Base-by-base conservation (phyloP, 805 yeast species). In the Kazachstania psychrophila region DNA sequence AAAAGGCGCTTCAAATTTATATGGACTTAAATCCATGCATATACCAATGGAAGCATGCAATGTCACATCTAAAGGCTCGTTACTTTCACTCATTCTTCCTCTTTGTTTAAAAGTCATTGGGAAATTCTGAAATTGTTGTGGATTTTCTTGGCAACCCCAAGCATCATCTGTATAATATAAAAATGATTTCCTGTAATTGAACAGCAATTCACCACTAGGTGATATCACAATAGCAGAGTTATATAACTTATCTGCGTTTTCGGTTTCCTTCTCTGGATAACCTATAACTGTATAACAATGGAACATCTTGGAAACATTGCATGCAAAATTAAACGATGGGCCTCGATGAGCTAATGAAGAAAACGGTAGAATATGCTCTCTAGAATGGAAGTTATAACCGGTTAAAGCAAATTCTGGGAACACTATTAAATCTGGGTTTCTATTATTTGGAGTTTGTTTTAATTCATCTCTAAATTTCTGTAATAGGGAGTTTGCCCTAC, bases 11-110 rank as follows among this genome's bases (percentile, higher is more conserved):
- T 72, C 65, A 56, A 88, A 88, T 53, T 82, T 69, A 56, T 83
- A 81, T 0, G 96, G 95, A 54, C 84, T 87, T 43, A 88, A 58
- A 60, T 88, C 97, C 96, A 88, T 88, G 55, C 97, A 88, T 5
- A 88, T 86, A 0, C 96, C 97, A 37, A 88, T 66, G 23, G 77
- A 69, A 1, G 80, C 62, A 24, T 56, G 68, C 6, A 72, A 46
- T 15, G 44, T 44, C 12, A 50, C 43, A 17, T 59, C 60, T 8
- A 23, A 14, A 1, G n/a, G 19, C 11, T 32, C 28, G 3, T 25
- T 16, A n/a, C 23, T 26, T 5, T 11, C n/a, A 14, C 18, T 5
- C 15, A 14, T 16, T 12, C 14, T 26, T 30, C 33, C 31, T 23
- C 28, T 26, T 23, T 35, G 4, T 9, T 36, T 14, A 27, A 72